Evolutionary conservation across 306 rosid genomes (phyloP).

Genomic region (Dicorynia guianensis): DNA sequence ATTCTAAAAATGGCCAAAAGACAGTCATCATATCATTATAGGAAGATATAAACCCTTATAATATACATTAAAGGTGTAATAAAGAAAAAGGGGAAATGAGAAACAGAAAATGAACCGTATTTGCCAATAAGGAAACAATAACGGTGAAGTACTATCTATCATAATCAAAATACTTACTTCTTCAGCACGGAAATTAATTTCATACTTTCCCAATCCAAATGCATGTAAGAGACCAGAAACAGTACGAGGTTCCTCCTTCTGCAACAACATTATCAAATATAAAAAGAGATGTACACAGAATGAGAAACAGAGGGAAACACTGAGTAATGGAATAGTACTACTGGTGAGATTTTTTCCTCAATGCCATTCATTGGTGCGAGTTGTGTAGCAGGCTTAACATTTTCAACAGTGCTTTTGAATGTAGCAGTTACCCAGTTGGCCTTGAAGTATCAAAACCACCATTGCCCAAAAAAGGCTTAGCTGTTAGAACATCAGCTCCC

Average conservation of each 20-base stretch:
- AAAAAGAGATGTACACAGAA: background rate
- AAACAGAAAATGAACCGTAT: background rate
- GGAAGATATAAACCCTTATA: background rate
- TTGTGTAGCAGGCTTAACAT: slow-evolving; percentile 44
- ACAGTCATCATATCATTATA: background rate
- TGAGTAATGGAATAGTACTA: slow-evolving; percentile 41
- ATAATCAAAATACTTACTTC: slow-evolving; percentile 52
- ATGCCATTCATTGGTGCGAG: slow-evolving; percentile 41
- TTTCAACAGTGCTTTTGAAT: slow-evolving; percentile 43
- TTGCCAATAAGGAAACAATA: background rate
- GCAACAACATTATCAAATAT: slow-evolving; percentile 13
- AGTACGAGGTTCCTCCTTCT: slow-evolving; percentile 53
- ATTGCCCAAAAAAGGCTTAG: slow-evolving; percentile 44
- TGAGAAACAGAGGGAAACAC: background rate
- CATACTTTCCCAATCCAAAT: slow-evolving; percentile 67
- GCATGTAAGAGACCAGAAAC: slow-evolving; percentile 63
- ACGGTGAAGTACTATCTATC: background rate
- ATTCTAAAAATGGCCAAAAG: background rate
- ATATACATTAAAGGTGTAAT: background rate
- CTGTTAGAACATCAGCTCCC: slow-evolving; percentile 43
- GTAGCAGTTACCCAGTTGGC: slow-evolving; percentile 36
- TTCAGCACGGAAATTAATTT: slow-evolving; percentile 65
- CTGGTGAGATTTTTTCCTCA: slow-evolving; percentile 40
- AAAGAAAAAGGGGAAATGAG: background rate
- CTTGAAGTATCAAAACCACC: slow-evolving; percentile 40